Evolutionary conservation across 345 rosid species (phyloP), one percentile per base, ranked within the genome.

Genomic region (Eucalyptus sp.): DNA sequence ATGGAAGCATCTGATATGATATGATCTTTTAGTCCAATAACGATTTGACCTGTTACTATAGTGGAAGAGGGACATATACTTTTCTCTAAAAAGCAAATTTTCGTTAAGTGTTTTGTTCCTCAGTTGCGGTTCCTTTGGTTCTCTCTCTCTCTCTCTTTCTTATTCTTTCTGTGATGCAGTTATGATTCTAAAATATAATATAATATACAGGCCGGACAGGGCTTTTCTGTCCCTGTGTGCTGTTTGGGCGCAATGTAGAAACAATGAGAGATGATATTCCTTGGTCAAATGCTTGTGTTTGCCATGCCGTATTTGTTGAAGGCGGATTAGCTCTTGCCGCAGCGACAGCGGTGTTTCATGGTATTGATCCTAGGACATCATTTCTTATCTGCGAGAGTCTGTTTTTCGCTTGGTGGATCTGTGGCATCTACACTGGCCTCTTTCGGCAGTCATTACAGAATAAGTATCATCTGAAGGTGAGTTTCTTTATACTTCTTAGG

Each of bases 391-490:
- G 96, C 7, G 97, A 96, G 93, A 92, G 96, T 88, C 92, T 96
- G 89, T 91, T 96, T 66, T 97, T 96, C 87, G 93, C 96, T 56
- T 97, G 98, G 99, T 95, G 97, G 98, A 94, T 96, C 93, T 96
- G 98, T 90, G 98, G 96, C 56, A 96, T 96, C 89, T 95, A 96
- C 88, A 94, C 96, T 54, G 98, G 98, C 56, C 88, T 95, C 88
- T 93, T 96, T 89, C 96, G 99, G 16, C 96, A 95, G 88, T 92
- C 96, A 43, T 87, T 97, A 84, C 99, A 97, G 91, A 96, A 93
- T 92, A 96, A 95, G 52, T 97, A 97, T 89, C 99, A 97, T 89
- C 99, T 97, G 89, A 96, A 95, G 98, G 99, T 94, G 87, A n/a
- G 43, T 86, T n/a, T 85, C 81, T 11, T 60, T 33, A 71, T 18